Conservation (phyloP, 768 basidiomycete genomes). For the Leucocoprinus birnbaumii region DNA sequence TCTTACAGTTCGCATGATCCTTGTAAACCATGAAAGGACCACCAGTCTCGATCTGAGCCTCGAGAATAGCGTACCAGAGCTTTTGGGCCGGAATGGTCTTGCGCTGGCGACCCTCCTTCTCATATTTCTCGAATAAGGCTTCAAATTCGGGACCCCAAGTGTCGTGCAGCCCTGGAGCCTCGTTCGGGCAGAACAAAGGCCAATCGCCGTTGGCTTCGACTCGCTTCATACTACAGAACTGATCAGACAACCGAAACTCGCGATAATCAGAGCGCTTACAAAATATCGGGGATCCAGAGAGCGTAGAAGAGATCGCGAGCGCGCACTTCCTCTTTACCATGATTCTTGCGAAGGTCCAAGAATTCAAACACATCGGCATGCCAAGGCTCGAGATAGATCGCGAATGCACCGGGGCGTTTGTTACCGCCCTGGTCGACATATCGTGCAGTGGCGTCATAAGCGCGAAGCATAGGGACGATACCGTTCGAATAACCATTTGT, state of each 20-base stretch:
- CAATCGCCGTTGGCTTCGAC: constrained; percentile 88
- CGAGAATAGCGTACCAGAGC: constrained; percentile 96
- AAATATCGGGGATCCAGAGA: constrained; percentile 96
- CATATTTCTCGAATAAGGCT: constrained; percentile 80
- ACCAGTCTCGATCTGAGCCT: constrained; percentile 97
- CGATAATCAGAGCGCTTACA: constrained; percentile 48
- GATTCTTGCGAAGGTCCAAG: constrained; percentile 97
- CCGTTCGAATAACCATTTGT: constrained; percentile 99
- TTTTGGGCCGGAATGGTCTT: constrained; percentile 92
- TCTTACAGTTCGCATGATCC: constrained; percentile 87
- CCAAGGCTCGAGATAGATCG: constrained; percentile 99
- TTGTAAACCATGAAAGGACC: constrained; percentile 99
- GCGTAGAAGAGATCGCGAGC: constrained; percentile 98
- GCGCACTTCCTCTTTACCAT: constrained; percentile 96
- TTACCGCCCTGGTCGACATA: constrained; percentile 99
- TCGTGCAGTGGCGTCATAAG: constrained; percentile 95
- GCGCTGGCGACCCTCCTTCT: constrained; percentile 83
- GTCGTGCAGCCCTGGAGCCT: constrained; percentile 87
- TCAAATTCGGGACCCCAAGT: constrained; percentile 91
- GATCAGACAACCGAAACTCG: neutral
- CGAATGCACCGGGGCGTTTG: constrained; percentile 98
- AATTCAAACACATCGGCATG: constrained; percentile 97
- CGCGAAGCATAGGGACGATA: constrained; percentile 98
- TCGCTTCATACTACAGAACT: constrained; percentile 84
- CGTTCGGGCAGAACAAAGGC: constrained; percentile 98